phyloP scores from a whole-genome alignment of 2,329 filamentous ascomycete species.

The Alternaria triticimaculans region DNA sequence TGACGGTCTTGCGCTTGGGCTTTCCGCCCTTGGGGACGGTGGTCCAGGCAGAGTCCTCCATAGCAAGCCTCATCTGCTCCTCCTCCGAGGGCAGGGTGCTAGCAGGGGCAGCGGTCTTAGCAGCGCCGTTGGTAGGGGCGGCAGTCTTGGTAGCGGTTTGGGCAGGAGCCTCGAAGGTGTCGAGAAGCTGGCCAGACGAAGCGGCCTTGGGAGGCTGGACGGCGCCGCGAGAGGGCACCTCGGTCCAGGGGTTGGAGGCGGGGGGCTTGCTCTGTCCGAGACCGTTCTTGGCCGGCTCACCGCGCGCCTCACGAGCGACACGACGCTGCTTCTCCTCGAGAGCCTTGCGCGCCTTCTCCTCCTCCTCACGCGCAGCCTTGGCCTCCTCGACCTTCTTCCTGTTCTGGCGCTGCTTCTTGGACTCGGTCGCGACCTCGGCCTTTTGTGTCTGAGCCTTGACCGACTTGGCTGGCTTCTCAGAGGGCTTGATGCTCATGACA shows the following conservation, averaged over 20 bases:
- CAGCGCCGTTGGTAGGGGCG: slow-evolving; percentile 48
- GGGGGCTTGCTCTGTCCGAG: slow-evolving; percentile 56
- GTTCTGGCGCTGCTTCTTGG: slow-evolving; percentile 96
- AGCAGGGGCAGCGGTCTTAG: slow-evolving; percentile 52
- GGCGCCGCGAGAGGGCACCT: slow-evolving; percentile 36
- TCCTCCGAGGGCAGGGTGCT: slow-evolving; percentile 64
- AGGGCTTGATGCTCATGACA: slow-evolving; percentile 78
- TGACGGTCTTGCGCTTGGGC: slow-evolving; percentile 58
- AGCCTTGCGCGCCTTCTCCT: slow-evolving; percentile 77
- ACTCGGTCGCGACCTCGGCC: slow-evolving; percentile 65
- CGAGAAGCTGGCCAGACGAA: slow-evolving; percentile 50
- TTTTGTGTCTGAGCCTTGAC: slow-evolving; percentile 68
- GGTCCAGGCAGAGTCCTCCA: slow-evolving; percentile 63
- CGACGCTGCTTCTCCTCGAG: slow-evolving; percentile 84
- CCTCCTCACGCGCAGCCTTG: slow-evolving; percentile 75
- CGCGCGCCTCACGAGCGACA: slow-evolving; percentile 80
- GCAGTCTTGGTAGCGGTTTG: slow-evolving; percentile 49
- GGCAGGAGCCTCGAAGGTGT: slow-evolving; percentile 58
- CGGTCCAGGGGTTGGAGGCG: slow-evolving; percentile 63
- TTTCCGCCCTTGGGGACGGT: slow-evolving; percentile 64
- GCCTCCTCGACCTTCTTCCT: slow-evolving; percentile 83
- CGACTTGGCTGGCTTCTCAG: slow-evolving; percentile 63
- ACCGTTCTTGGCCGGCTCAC: slow-evolving; percentile 82
- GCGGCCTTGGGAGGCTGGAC: slow-evolving; percentile 31
- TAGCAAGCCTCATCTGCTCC: slow-evolving; percentile 63